Evolutionary conservation across 352 stramenopile species (phyloP).

Genomic region (Elongisporangium prolatum): DNA sequence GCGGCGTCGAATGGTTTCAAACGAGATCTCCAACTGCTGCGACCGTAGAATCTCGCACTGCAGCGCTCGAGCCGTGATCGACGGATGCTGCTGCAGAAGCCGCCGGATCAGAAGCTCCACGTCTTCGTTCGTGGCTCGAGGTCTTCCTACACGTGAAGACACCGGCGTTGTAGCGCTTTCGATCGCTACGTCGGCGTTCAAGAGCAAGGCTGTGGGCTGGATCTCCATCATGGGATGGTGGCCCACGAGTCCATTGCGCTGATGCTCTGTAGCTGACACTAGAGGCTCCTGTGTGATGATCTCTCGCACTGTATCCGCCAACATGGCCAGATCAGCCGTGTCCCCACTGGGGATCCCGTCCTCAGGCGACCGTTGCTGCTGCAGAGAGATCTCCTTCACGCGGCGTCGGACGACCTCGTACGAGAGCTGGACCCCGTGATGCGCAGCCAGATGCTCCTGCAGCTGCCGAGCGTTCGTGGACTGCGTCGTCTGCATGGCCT

Average conservation of each 20-base stretch:
- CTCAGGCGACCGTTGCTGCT: constrained; percentile 2
- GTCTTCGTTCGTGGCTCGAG: constrained; percentile 19
- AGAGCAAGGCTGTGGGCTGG: background rate
- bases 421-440: constrained; percentile 15
- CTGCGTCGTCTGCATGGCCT: background rate
- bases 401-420: constrained; percentile 21
- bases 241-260: background rate
- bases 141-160: constrained; percentile 14
- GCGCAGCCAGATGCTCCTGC: constrained; percentile 17
- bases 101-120: constrained; percentile 26
- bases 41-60: constrained; percentile 13
- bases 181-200: constrained; percentile 1
- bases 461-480: constrained; percentile 12
- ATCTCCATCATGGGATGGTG: background rate
- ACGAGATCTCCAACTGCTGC: constrained; percentile 22
- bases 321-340: constrained; percentile 45
- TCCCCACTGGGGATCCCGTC: constrained; percentile 2
- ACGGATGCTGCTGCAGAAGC: constrained; percentile 14
- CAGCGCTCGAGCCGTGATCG: constrained; percentile 20
- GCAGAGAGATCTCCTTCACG: constrained; percentile 15
- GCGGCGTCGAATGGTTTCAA: constrained; percentile 36
- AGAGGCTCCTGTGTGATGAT: constrained; percentile 35
- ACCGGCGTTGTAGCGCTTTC: background rate
- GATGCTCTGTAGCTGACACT: background rate
- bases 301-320: constrained; percentile 52